Evolutionary conservation across 371 early-diverging fungal species (phyloP), one percentile per base, ranked within the genome.

Genomic region (Dichotomocladium elegans): DNA sequence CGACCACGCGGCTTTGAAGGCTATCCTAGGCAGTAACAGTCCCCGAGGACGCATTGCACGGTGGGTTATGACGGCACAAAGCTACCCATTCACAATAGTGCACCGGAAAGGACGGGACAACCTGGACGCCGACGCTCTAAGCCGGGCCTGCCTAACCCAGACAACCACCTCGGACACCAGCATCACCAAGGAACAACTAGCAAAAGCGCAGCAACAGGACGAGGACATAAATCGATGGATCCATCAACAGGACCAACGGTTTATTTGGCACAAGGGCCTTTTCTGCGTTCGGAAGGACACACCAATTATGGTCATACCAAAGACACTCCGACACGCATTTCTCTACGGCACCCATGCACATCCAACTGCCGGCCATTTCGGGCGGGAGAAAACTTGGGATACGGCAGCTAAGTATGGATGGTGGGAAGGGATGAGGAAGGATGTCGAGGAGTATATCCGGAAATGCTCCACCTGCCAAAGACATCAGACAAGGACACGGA

Each of bases 321-420:
- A 19, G 14, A 12, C 30, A 0, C 22, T 47, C 1, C 30, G 10
- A 4, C 3, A 2, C 1, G 6, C 6, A 10, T 47, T 47, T 47
- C 5, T 47, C 4, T 6, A 29, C 0, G 10, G 11, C 5, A 33
- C 34, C 4, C 45, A 44, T 27, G 25, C 11, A n/a, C 35, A 45
- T 34, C 27, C 54, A 4, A 45, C 54, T 1, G 19, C 47, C 33
- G 58, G 47, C 4, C 63, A 58, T 43, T 25, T 58, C 1, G 63
- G 58, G 4, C 24, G 41, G 0, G 63, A 57, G 24, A 63, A 55
- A 12, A 51, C 55, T 0, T 2, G 54, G 2, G 47, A 1, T 0
- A 63, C 51, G 27, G 42, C 47, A 0, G 58, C n/a, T n/a, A n/a
- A n/a, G n/a, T n/a, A n/a, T n/a, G n/a, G n/a, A n/a, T n/a, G n/a